Base-by-base conservation (phyloP, 176 grass and related monocot genomes). In the Triticum dicoccoides region DNA sequence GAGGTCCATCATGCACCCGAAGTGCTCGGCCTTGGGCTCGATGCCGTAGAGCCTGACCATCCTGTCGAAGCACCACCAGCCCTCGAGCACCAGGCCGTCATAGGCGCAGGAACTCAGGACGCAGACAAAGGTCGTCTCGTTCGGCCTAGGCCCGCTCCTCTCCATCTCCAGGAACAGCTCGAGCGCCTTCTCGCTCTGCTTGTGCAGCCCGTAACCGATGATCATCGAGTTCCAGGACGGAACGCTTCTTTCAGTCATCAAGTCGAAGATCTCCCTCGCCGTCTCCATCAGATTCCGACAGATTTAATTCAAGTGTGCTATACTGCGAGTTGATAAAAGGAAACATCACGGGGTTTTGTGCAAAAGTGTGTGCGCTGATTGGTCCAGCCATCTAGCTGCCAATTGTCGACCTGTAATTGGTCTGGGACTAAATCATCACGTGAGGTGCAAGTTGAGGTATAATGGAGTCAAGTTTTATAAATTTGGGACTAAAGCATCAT, bases 221-320 rank as follows among this genome's bases (percentile, higher is more conserved):
- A 95, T 95, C 93, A 95, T 90, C 4, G 90, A 95, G 68, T 95
- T 95, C 93, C 93, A 95, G 4, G 93, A 89, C 1, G 81, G 86
- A 4, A 85, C 88, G 68, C 81, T 92, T 32, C 18, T 80, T 44
- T 91, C 88, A 0, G 30, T 35, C 90, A 95, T 92, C 9, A 32
- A 92, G 65, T 95, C 66, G 12, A 95, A 95, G 62, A 92, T 61
- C 68, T 85, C 66, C 69, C 78, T 73, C 0, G 93, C 86, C 0
- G 54, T 65, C 25, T 54, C 80, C 90, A 92, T 95, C 32, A 56
- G 24, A 24, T 24, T 24, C 24, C 24, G 24, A 24, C 34, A 35
- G 34, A 35, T 35, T 35, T 35, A 35, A 35, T 35, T 35, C 34
- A 35, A 1, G 34, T 35, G 34, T 35, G 34, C 34, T 35, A 35